Conservation (phyloP, 441 rosid species). For the Viola pubescens region DNA sequence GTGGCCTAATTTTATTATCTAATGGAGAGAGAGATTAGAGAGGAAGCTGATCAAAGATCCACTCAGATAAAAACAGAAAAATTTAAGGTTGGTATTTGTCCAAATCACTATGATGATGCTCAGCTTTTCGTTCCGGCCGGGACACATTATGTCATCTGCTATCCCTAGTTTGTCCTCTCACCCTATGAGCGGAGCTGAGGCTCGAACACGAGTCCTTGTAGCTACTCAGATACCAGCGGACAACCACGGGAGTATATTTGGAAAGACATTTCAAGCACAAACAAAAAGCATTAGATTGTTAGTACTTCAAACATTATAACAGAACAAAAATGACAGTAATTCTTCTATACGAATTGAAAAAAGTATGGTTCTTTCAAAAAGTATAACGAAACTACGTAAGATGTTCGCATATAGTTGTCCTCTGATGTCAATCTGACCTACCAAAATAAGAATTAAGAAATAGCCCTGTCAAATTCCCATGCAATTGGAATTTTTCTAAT, state of each 20-base stretch:
- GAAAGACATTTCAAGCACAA: too few relatives aligned
- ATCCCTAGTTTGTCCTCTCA: not conserved
- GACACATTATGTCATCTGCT: not conserved
- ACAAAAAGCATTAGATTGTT: too few relatives aligned
- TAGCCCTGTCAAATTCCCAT: slow-evolving; percentile 7
- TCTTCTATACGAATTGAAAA: too few relatives aligned
- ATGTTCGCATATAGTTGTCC: too few relatives aligned
- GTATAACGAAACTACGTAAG: too few relatives aligned
- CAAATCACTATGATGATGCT: slow-evolving; percentile 9
- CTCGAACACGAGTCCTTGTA: too few relatives aligned
- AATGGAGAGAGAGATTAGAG: slow-evolving; percentile 11
- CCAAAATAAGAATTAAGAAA: slow-evolving; percentile 18
- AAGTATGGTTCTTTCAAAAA: too few relatives aligned
- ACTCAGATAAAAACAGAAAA: slow-evolving; percentile 18
- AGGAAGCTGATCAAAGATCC: slow-evolving; percentile 26
- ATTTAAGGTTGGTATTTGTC: not conserved
- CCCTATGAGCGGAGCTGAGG: not conserved
- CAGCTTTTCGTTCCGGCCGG: slow-evolving; percentile 13
- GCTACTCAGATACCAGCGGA: too few relatives aligned
- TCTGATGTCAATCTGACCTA: too few relatives aligned
- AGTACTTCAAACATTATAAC: too few relatives aligned
- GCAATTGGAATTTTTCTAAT: not conserved
- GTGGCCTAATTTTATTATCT: slow-evolving; percentile 36
- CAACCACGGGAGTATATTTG: too few relatives aligned
- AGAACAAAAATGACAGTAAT: too few relatives aligned